Conservation (phyloP, 169 alveolate genomes). For the Cryptosporidium felis region DNA sequence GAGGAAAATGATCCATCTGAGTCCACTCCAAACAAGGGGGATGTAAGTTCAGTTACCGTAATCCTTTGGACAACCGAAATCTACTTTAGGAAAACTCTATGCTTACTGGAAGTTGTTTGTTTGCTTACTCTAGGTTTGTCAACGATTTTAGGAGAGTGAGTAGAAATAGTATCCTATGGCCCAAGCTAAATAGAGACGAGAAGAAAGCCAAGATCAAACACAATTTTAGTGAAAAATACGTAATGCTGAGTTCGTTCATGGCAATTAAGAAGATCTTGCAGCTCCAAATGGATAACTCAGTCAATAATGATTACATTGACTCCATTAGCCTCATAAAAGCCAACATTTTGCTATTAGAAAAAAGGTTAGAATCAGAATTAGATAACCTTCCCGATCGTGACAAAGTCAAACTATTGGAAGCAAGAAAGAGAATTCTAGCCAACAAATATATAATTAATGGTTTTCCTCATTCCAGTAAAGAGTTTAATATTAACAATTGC, state of each 20-base stretch:
- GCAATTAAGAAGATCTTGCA: conserved; percentile 40
- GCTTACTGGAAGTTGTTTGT: conserved; percentile 27
- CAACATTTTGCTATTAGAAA: not conserved
- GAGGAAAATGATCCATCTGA: too few species aligned
- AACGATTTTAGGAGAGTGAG: conserved; percentile 21
- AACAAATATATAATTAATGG: not conserved
- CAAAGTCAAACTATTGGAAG: not conserved
- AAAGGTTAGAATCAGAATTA: not conserved
- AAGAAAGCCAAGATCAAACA: not conserved
- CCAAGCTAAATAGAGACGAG: not conserved
- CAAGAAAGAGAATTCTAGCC: conserved; percentile 11
- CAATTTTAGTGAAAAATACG: conserved; percentile 16
- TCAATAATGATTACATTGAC: conserved; percentile 10
- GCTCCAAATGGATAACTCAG: not conserved
- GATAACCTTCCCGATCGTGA: conserved; percentile 1
- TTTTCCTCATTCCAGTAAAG: not conserved
- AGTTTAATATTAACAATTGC: not conserved
- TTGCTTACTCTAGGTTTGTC: not conserved
- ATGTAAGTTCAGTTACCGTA: too few species aligned
- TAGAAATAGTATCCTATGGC: conserved; percentile 47
- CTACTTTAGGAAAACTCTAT: not conserved
- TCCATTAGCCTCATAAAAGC: not conserved
- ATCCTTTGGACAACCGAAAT: too few species aligned
- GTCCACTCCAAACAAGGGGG: too few species aligned
- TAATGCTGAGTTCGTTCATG: conserved; percentile 5